phyloP scores from a whole-genome alignment of 164 flowering plant species.

The Taxillus chinensis region DNA sequence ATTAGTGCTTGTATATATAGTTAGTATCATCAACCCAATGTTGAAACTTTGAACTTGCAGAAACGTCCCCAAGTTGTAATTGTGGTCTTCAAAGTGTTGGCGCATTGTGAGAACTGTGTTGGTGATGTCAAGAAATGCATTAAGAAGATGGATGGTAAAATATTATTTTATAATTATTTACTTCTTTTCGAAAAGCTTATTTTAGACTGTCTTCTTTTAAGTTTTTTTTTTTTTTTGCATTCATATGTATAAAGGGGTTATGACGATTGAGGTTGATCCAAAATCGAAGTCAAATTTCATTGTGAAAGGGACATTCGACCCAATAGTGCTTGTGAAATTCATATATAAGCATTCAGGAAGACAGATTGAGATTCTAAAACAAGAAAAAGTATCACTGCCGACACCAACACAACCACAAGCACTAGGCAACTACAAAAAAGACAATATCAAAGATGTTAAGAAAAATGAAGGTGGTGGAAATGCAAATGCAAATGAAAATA shows the following conservation, averaged over 20 bases:
- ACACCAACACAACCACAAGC: no score
- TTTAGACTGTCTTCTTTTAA: no score
- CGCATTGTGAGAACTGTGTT: slow-evolving; percentile 48
- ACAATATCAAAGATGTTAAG: background rate
- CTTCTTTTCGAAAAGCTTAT: background rate
- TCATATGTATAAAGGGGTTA: background rate
- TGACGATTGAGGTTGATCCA: background rate
- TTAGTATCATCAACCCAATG: background rate
- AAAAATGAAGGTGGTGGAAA: no score
- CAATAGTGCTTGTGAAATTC: background rate
- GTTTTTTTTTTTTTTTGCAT: no score
- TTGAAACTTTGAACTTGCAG: background rate
- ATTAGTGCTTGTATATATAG: background rate
- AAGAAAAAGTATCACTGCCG: background rate
- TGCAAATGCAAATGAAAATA: no score
- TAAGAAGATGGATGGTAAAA: slow-evolving; percentile 30
- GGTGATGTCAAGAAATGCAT: slow-evolving; percentile 24
- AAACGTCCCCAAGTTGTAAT: slow-evolving; percentile 20
- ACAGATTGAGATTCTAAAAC: background rate
- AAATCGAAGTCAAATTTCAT: background rate
- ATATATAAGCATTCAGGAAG: background rate
- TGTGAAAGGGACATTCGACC: background rate
- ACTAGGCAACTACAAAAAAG: background rate
- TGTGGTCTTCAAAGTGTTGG: slow-evolving; percentile 23
- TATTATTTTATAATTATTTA: no score